These are phyloP conservation scores for Tillandsia fasciculata DNA, from an alignment of 176 grass and related monocot species.

Conservation along the genomic window DNA sequence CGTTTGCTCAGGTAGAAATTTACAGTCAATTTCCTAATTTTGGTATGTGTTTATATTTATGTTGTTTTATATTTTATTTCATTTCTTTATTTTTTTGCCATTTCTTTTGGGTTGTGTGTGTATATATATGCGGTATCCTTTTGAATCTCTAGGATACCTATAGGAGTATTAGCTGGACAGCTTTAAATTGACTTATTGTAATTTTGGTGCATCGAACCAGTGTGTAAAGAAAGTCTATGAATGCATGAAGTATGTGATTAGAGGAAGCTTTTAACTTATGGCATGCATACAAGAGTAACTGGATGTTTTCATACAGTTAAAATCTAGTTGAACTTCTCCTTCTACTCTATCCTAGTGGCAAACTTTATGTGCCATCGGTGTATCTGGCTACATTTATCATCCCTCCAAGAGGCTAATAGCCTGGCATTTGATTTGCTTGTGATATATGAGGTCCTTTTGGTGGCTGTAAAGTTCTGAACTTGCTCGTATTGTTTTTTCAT, in stretches of 20 bases:
- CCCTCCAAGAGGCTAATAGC: background rate
- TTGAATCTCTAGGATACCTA: too few relatives aligned
- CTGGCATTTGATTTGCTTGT: background rate
- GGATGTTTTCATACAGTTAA: too few relatives aligned
- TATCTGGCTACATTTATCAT: background rate
- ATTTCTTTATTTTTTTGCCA: background rate
- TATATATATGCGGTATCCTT: background rate
- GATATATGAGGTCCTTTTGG: background rate
- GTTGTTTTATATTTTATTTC: background rate
- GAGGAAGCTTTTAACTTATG: background rate
- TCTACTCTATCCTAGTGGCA: too few relatives aligned
- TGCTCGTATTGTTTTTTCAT: background rate
- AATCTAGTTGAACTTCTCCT: too few relatives aligned
- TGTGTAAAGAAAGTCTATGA: too few relatives aligned
- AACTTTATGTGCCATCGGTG: background rate
- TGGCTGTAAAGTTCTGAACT: background rate
- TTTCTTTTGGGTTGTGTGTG: background rate
- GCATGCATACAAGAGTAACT: background rate
- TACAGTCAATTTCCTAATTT: slow-evolving; percentile 12
- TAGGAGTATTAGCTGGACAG: too few relatives aligned
- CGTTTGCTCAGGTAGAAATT: slow-evolving; percentile 59
- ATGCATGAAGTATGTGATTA: too few relatives aligned
- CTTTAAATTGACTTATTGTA: too few relatives aligned
- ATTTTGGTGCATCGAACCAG: too few relatives aligned
- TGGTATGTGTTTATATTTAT: too few relatives aligned